Conservation (phyloP, 106 monocot genomes). For the Iris macrosiphon region DNA sequence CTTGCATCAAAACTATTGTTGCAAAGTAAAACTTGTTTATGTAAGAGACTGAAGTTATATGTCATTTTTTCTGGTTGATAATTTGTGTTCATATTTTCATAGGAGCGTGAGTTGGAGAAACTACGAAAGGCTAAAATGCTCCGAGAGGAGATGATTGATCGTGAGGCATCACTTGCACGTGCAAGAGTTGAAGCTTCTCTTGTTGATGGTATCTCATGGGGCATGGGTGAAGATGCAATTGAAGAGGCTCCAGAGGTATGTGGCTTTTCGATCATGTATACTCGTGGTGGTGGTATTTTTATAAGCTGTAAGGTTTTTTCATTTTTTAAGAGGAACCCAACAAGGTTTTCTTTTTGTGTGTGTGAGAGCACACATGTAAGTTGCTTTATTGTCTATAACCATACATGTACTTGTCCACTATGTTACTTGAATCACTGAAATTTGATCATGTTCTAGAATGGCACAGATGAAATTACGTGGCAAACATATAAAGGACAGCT, state of each 20-base stretch:
- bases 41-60: too few species aligned
- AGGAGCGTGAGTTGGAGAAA: conserved; percentile 83
- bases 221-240: conserved; percentile 82
- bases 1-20: too few species aligned
- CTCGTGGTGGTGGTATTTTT: too few species aligned
- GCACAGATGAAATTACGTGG: conserved; percentile 88
- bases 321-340: too few species aligned
- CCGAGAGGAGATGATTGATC: conserved; percentile 57
- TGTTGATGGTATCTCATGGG: conserved; percentile 94
- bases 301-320: too few species aligned
- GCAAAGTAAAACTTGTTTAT: too few species aligned
- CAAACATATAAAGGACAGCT: conserved; percentile 91
- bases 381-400: too few species aligned
- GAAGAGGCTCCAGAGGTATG: conserved; percentile 69
- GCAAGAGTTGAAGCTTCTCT: conserved; percentile 74
- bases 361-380: too few species aligned
- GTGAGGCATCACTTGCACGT: conserved; percentile 87
- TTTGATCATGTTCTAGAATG: conserved; percentile 46
- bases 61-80: neutral
- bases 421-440: neutral
- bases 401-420: neutral
- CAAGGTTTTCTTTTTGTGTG: too few species aligned
- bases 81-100: conserved; percentile 5
- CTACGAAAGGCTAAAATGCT: conserved; percentile 37
- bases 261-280: neutral